Evolutionary conservation across 75 land plant genomes (phyloP), one percentile per base, ranked within the genome.

Genomic region (Sequoiadendron giganteum): DNA sequence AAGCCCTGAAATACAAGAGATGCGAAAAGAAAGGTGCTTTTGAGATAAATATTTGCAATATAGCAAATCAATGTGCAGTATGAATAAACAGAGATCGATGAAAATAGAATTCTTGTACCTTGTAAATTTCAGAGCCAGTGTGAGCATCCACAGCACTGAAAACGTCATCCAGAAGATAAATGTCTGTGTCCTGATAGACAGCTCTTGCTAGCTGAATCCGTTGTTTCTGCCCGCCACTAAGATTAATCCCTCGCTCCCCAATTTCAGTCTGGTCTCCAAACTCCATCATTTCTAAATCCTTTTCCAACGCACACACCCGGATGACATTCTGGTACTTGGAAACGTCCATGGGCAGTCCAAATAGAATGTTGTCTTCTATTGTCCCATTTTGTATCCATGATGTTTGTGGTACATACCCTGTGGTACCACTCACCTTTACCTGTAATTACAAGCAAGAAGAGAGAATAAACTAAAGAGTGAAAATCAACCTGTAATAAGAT

Each of bases 91-190:
- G 52, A 72, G 32, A 72, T 75, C 80, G 14, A n/a, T 19, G 80
- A 86, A 30, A 38, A 58, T 30, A 19, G 10, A 58, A 38, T 1
- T 21, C 18, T 84, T 8, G 86, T 88, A 96, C 99, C 96, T 95
- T 96, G 90, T 96, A 96, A 72, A 98, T 93, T 8, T 93, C 98
- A 28, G 98, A 93, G 1, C 98, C 98, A 43, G 99, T 98, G 87
- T 98, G 98, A 83, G 98, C 99, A 92, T 98, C 99, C 52, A 98
- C 97, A 30, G 99, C 99, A 91, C 99, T 98, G 88, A 98, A 96
- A 73, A 96, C 91, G 86, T 98, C 99, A 87, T 98, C 99, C 48
- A 98, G 94, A 86, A 98, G 94, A 87, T 98, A 98, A 52, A 95
- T 91, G 84, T 98, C 99, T 61, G 90, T 90, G 84, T 96, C 97